Evolutionary conservation across 306 rosid genomes (phyloP).

Genomic region (Cicer arietinum): DNA sequence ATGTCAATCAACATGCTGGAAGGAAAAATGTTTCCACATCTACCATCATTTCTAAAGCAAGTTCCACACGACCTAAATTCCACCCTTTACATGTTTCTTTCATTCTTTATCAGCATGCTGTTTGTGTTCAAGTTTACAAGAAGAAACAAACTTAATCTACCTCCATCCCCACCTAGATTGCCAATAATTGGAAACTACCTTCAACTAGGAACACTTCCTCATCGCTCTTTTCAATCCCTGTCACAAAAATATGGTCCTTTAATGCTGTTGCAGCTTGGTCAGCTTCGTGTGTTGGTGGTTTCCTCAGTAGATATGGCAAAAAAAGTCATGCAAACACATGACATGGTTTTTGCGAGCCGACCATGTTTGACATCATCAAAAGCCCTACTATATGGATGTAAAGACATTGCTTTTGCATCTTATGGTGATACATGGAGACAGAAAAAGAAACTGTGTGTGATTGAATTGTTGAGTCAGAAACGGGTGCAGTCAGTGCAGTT

Average conservation of each 20-base stretch:
- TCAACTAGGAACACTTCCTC: conserved; percentile 45
- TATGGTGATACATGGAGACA: conserved; percentile 49
- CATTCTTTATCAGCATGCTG: conserved; percentile 35
- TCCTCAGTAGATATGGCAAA: conserved; percentile 42
- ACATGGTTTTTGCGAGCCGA: conserved; percentile 17
- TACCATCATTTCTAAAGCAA: conserved; percentile 8
- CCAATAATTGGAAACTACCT: conserved; percentile 43
- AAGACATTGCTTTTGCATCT: conserved; percentile 31
- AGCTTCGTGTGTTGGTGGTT: conserved; percentile 42
- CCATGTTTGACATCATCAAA: conserved; percentile 28
- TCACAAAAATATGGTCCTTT: conserved; percentile 41
- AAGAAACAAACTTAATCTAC: conserved; percentile 36
- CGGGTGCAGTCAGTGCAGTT: conserved; percentile 37
- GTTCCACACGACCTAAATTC: not conserved
- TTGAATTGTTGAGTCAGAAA: conserved; percentile 45
- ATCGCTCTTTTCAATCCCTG: conserved; percentile 36
- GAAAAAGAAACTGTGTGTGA: conserved; percentile 44
- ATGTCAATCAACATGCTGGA: conserved; percentile 4
- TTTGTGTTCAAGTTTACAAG: conserved; percentile 27
- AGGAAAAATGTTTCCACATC: conserved; percentile 18
- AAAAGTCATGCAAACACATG: conserved; percentile 40
- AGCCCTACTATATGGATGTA: conserved; percentile 38
- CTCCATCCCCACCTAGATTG: conserved; percentile 41
- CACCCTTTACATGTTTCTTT: conserved; percentile 16
- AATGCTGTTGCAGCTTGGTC: conserved; percentile 35